Evolutionary conservation across 495 filamentous ascomycete species (phyloP).

Genomic region (Evernia prunastri): DNA sequence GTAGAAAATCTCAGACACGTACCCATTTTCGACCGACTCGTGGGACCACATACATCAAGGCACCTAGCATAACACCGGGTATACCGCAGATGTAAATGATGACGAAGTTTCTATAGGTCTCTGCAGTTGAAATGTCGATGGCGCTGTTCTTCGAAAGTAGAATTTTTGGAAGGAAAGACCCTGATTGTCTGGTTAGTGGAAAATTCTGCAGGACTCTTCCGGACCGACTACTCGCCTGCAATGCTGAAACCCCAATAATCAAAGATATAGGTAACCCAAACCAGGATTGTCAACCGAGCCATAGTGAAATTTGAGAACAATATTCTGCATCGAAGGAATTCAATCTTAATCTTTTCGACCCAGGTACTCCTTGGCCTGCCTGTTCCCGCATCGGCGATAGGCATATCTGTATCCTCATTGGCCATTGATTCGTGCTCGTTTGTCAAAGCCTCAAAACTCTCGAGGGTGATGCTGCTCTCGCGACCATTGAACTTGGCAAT

Average conservation of each 20-base stretch:
- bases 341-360: slow-evolving; percentile 30
- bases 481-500: slow-evolving; percentile 38
- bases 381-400: slow-evolving; percentile 28
- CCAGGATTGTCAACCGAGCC: slow-evolving; percentile 36
- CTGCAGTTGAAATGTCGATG: slow-evolving; percentile 29
- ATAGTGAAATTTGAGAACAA: slow-evolving; percentile 34
- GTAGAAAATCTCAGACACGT: background rate
- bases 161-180: slow-evolving; percentile 38
- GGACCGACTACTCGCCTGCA: slow-evolving; percentile 28
- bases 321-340: slow-evolving; percentile 34
- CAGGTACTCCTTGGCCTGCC: slow-evolving; percentile 26
- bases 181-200: slow-evolving; percentile 21
- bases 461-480: slow-evolving; percentile 30
- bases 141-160: slow-evolving; percentile 35
- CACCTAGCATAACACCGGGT: slow-evolving; percentile 38
- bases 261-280: slow-evolving; percentile 39
- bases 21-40: slow-evolving; percentile 37
- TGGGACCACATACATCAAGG: slow-evolving; percentile 36
- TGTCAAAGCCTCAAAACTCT: slow-evolving; percentile 32
- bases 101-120: slow-evolving; percentile 40
- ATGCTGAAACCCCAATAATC: slow-evolving; percentile 43
- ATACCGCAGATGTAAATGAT: slow-evolving; percentile 43
- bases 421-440: slow-evolving; percentile 20
- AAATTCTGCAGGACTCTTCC: background rate
- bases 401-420: slow-evolving; percentile 18